Conservation (phyloP, 2,329 filamentous ascomycete genomes). For the Sphaerostilbella broomeana region DNA sequence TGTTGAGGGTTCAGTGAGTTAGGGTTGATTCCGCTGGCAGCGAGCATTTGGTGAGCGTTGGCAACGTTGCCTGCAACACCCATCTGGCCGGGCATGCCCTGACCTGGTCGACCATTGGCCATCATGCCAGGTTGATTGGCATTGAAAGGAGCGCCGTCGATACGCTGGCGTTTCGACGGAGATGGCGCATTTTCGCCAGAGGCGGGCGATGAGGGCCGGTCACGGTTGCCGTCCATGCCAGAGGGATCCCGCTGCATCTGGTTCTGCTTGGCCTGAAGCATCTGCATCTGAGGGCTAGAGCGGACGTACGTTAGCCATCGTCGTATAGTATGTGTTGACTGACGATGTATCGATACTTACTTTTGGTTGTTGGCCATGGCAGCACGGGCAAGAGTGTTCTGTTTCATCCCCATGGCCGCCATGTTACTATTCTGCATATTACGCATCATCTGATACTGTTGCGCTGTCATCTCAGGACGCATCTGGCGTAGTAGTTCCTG, state of each 20-base stretch:
- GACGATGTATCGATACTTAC: conserved; percentile 41
- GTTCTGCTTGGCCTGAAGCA: conserved; percentile 65
- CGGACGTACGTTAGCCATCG: neutral
- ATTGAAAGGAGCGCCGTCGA: conserved; percentile 66
- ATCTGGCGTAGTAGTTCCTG: conserved; percentile 71
- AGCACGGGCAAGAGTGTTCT: conserved; percentile 59
- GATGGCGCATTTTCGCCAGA: conserved; percentile 84
- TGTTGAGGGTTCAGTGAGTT: conserved; percentile 67
- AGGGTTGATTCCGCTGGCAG: conserved; percentile 68
- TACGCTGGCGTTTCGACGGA: conserved; percentile 80
- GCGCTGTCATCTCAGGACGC: conserved; percentile 52
- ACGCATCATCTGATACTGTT: conserved; percentile 61
- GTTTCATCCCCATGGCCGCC: conserved; percentile 53
- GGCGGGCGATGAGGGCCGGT: conserved; percentile 73
- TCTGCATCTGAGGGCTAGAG: conserved; percentile 60
- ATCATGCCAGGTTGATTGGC: conserved; percentile 64
- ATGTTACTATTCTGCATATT: conserved; percentile 56
- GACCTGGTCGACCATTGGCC: conserved; percentile 63
- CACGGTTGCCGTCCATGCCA: conserved; percentile 76
- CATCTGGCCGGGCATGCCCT: conserved; percentile 67
- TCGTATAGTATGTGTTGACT: neutral
- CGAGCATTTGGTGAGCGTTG: conserved; percentile 54
- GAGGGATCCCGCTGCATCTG: conserved; percentile 86
- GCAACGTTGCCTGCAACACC: conserved; percentile 42
- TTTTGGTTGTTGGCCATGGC: conserved; percentile 75